phyloP scores from a whole-genome alignment of 2,329 filamentous ascomycete genomes.

The Aspergillus costaricaensis region DNA sequence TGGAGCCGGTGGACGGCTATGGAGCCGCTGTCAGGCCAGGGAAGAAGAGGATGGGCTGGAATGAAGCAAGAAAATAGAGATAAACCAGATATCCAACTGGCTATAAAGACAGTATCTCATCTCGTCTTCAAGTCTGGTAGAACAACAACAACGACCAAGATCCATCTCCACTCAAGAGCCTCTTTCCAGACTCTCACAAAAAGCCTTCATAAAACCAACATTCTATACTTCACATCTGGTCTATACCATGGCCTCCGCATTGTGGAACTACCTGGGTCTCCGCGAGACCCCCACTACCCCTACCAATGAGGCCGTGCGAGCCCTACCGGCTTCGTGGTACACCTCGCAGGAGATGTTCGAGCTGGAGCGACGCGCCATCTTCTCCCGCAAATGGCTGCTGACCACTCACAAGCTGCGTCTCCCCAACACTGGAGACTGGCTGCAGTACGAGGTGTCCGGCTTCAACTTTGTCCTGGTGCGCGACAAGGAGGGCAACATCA shows the following conservation, averaged over 20 bases:
- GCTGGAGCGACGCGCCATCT: constrained; percentile 59
- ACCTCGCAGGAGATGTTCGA: constrained; percentile 50
- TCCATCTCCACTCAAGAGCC: no score
- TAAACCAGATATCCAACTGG: no score
- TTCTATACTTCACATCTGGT: not conserved
- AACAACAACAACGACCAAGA: no score
- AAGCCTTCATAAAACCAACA: no score
- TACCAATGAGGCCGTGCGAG: constrained; percentile 38
- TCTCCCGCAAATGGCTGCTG: constrained; percentile 55
- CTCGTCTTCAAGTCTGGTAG: no score
- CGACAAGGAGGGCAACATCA: constrained; percentile 55
- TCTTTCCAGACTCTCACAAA: no score
- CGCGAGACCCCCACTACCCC: constrained; percentile 6
- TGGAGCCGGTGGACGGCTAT: not conserved
- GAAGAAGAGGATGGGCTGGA: no score
- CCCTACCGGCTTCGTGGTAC: constrained; percentile 57
- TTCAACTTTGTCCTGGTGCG: constrained; percentile 58
- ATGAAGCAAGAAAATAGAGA: no score
- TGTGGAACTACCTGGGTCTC: constrained; percentile 40
- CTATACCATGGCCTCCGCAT: not conserved
- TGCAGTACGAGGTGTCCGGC: constrained; percentile 58
- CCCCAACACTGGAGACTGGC: constrained; percentile 57
- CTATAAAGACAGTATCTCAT: no score
- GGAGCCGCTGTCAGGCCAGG: not conserved
- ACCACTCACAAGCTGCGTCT: constrained; percentile 49